Base-by-base conservation (phyloP, 768 basidiomycete genomes). In the Rhodotorula graminis region DNA sequence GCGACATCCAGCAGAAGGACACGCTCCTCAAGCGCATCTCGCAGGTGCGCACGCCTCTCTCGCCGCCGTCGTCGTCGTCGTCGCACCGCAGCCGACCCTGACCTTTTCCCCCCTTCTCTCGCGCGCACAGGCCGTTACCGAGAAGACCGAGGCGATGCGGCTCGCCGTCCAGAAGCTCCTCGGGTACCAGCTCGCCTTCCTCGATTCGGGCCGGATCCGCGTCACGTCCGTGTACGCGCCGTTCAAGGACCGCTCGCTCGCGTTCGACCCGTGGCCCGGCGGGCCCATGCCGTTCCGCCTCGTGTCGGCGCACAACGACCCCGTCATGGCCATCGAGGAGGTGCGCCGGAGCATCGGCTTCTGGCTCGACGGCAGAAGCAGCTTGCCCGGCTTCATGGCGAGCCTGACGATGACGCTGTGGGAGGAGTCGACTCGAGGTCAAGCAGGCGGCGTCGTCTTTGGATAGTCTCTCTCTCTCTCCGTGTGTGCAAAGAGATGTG, bases 111-210 rank as follows among this genome's bases (percentile, higher is more conserved):
- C 61, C 49, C 61, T 14, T 31, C 40, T 3, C 27, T 7, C 33
- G 19, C 18, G 2, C 25, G 29, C 6, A 6, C 79, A 93, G 90
- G 87, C 94, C 10, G 96, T 92, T 81, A 82, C 85, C 0, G 87
- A 88, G 47, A 97, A 96, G 80, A 88, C 89, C 16, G 86, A 89
- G 70, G 93, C 97, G 78, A 95, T 98, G 83, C 87, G 91, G 52
- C 91, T 94, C 79, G 89, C 93, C 12, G 90, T 97, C 70, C 88
- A 89, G 9, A 88, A 90, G 0, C 89, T 98, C 61, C 85, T 97
- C 0, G 95, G 94, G 12, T 88, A 93, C 79, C 92, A 95, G 77
- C 86, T 97, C 62, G 88, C 89, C 2, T 96, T 97, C 80, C 91
- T 91, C 78, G 90, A 90, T 25, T 92, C 92, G 63, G 94, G 93